Conservation (phyloP, 169 alveolate species). For the Plasmodium vivax region DNA sequence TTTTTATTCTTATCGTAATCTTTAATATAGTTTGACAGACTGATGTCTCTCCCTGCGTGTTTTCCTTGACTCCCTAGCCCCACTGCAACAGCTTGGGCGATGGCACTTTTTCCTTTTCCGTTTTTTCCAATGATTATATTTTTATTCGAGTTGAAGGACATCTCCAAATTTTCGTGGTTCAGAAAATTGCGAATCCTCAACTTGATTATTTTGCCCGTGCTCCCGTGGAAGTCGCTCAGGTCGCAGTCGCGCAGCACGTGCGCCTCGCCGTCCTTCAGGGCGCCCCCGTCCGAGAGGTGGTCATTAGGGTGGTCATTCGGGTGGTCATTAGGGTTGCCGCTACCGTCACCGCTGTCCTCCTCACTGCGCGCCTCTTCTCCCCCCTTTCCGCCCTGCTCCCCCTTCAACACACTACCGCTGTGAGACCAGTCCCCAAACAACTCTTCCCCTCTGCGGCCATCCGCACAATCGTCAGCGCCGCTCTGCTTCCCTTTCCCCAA, state of each 20-base stretch:
- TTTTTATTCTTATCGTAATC: conserved; percentile 85
- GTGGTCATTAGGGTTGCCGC: background rate
- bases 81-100: conserved; percentile 86
- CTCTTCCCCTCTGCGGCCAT: background rate
- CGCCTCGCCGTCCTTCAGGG: conserved; percentile 23
- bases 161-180: conserved; percentile 83
- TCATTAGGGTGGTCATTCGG: background rate
- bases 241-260: conserved; percentile 16
- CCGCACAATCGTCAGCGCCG: background rate
- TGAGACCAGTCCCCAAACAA: background rate
- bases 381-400: background rate
- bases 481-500: background rate
- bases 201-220: conserved; percentile 81
- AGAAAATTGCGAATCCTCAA: conserved; percentile 80
- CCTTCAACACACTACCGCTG: background rate
- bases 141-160: conserved; percentile 79
- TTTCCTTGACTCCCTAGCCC: conserved; percentile 85
- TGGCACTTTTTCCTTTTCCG: conserved; percentile 89
- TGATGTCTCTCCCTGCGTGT: conserved; percentile 83
- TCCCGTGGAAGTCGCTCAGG: conserved; percentile 73
- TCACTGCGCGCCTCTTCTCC: background rate
- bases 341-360: background rate
- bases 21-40: conserved; percentile 79
- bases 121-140: conserved; percentile 85
- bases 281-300: background rate